Conservation (phyloP, 805 yeast species). For the Metschnikowia corniflorae region DNA sequence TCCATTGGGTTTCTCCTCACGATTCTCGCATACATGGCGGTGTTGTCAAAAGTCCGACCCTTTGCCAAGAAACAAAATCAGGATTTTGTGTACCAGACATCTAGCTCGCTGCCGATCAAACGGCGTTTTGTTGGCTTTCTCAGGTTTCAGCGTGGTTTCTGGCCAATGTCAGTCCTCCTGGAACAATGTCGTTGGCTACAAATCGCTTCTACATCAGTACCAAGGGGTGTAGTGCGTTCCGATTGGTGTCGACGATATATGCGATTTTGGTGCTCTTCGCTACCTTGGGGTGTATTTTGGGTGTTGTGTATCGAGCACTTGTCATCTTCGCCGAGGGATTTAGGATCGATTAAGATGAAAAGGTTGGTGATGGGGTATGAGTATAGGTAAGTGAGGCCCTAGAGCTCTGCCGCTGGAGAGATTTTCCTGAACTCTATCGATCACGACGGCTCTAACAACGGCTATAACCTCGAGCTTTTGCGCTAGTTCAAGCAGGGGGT, state of each 20-base stretch:
- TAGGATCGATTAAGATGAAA: too few species aligned
- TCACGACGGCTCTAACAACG: constrained; percentile 94
- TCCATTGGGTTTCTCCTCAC: constrained; percentile 56
- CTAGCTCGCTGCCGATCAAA: constrained; percentile 8
- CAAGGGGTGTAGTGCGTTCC: constrained; percentile 50
- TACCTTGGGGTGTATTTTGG: constrained; percentile 32
- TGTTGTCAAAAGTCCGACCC: constrained; percentile 42
- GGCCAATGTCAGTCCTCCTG: constrained; percentile 89
- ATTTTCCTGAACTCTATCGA: constrained; percentile 90
- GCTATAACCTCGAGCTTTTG: constrained; percentile 85
- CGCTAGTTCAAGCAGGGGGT: constrained; percentile 74
- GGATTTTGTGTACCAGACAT: constrained; percentile 16
- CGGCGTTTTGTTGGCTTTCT: constrained; percentile 19
- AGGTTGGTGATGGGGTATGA: too few species aligned
- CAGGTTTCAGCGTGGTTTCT: constrained; percentile 33
- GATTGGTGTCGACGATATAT: constrained; percentile 60
- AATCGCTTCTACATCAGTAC: constrained; percentile 39
- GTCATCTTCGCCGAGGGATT: constrained; percentile 7
- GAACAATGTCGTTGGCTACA: constrained; percentile 62
- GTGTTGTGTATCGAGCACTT: constrained; percentile 23
- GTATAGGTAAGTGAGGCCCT: too few species aligned
- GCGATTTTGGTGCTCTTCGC: constrained; percentile 49
- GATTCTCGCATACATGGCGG: constrained; percentile 32
- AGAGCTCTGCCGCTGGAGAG: constrained; percentile 94
- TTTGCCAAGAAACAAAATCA: constrained; percentile 30